Base-by-base conservation (phyloP, 768 basidiomycete genomes). In the Inosperma sp. region DNA sequence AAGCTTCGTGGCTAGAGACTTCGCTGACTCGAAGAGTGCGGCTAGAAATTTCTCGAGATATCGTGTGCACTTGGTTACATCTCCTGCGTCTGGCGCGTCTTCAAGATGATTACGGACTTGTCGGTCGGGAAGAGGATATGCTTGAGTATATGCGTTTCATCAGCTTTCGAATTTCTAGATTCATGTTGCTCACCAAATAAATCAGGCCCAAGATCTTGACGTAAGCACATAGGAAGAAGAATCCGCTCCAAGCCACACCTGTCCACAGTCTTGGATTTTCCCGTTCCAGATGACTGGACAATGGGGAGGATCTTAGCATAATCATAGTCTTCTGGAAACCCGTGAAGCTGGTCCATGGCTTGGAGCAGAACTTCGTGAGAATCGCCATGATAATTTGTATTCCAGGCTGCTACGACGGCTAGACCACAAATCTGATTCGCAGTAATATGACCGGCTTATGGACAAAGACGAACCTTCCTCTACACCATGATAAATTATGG, bases 211-310 rank as follows among this genome's bases (percentile, higher is more conserved):
- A 47, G 33, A 2, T 26, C 45, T 46, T 46, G 21, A 13, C 45
- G 45, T 23, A 34, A 19, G 10, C 31, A 46, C 44, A 44, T 19
- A 44, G 43, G 43, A 12, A 44, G 17, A 17, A 44, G 43, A 30
- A 44, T 31, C 43, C 29, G 29, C 31, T 44, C 16, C 43, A 19
- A 29, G 43, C 43, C 43, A 9, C 27, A 9, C 3, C 12, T 44
- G 25, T 31, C 43, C 16, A 44, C 43, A n/a, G 31, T 46, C 45
- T 13, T 46, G 30, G 45, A 46, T 34, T 46, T 46, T 13, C 45
- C 33, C 19, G 45, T 47, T 34, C 45, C 31, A 35, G 45, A 35
- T n/a, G 44, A 46, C 35, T 46, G 45, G 45, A 34, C n/a, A 19
- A 46, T 46, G 45, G 45, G 31, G 6, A 46, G 22, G 2, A 46